phyloP scores from a whole-genome alignment of 2,329 filamentous ascomycete genomes.

The Neoarthrinium moseri region DNA sequence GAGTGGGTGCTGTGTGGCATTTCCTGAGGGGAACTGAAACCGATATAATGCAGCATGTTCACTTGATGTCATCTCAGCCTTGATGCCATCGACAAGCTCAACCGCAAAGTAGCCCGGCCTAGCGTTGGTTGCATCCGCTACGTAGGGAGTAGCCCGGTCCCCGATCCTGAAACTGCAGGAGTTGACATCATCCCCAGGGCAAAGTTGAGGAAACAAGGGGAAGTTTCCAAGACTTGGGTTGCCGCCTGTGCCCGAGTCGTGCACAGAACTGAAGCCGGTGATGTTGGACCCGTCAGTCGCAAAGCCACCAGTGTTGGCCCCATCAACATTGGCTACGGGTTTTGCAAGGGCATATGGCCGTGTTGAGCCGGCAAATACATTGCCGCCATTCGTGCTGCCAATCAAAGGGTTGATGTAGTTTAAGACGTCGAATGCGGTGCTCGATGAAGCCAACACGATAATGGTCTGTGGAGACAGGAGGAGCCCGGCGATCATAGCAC shows the following conservation, averaged over 20 bases:
- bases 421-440: conserved; percentile 20
- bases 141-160: conserved; percentile 39
- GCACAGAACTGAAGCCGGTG: conserved; percentile 48
- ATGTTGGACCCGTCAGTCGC: conserved; percentile 45
- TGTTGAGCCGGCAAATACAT: conserved; percentile 57
- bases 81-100: conserved; percentile 50
- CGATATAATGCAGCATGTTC: conserved; percentile 62
- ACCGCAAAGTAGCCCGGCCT: conserved; percentile 58
- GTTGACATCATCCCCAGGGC: conserved; percentile 47
- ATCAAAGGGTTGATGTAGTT: conserved; percentile 46
- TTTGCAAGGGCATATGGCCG: conserved; percentile 57
- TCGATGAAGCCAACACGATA: no score
- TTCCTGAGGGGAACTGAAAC: conserved; percentile 52
- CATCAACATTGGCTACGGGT: conserved; percentile 51
- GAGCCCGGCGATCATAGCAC: background rate
- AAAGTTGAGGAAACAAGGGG: conserved; percentile 42
- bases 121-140: conserved; percentile 43
- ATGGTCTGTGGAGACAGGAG: background rate
- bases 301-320: conserved; percentile 43
- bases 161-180: conserved; percentile 52
- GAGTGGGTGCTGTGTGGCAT: conserved; percentile 38
- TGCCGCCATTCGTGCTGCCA: conserved; percentile 54
- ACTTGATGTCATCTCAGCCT: conserved; percentile 58
- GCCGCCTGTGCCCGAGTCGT: conserved; percentile 44
- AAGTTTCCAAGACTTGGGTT: conserved; percentile 46